These are phyloP conservation scores for Colletotrichum tropicicola DNA, from an alignment of 2,329 filamentous ascomycete species.

Conservation along the genomic window DNA sequence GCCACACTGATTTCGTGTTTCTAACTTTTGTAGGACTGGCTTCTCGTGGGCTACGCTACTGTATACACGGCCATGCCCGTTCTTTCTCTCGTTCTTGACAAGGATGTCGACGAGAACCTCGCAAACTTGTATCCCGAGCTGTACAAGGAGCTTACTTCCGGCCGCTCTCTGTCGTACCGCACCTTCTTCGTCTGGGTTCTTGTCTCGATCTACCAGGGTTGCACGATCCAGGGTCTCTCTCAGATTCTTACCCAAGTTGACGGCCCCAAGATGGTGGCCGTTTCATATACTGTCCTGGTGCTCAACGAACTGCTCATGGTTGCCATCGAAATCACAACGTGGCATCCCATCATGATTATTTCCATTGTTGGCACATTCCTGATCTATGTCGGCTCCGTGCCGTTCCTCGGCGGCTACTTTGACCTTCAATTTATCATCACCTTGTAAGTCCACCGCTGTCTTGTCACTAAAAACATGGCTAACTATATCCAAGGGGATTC, in stretches of 20 bases:
- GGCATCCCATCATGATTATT: constrained; percentile 92
- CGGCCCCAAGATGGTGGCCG: constrained; percentile 80
- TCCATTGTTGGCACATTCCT: constrained; percentile 84
- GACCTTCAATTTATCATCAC: constrained; percentile 83
- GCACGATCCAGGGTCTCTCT: constrained; percentile 93
- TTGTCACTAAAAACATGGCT: background rate
- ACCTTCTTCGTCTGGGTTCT: constrained; percentile 98
- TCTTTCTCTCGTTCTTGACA: constrained; percentile 91
- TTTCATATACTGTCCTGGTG: constrained; percentile 91
- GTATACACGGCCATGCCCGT: constrained; percentile 95
- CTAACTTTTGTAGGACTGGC: constrained; percentile 74
- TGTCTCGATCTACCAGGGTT: constrained; percentile 93
- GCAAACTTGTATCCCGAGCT: constrained; percentile 96
- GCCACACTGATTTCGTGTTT: background rate
- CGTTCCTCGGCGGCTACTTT: constrained; percentile 90
- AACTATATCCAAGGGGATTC: constrained; percentile 70
- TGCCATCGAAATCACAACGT: constrained; percentile 93
- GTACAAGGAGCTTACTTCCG: constrained; percentile 95
- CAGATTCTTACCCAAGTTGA: constrained; percentile 87
- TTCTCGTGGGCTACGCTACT: constrained; percentile 95
- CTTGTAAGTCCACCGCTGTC: constrained; percentile 55
- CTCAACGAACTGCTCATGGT: constrained; percentile 98
- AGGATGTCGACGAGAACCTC: constrained; percentile 92
- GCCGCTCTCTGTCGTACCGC: constrained; percentile 86
- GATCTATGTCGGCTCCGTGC: constrained; percentile 83